Conservation (phyloP, 140 eudicot species). For the Oenanthe javanica region DNA sequence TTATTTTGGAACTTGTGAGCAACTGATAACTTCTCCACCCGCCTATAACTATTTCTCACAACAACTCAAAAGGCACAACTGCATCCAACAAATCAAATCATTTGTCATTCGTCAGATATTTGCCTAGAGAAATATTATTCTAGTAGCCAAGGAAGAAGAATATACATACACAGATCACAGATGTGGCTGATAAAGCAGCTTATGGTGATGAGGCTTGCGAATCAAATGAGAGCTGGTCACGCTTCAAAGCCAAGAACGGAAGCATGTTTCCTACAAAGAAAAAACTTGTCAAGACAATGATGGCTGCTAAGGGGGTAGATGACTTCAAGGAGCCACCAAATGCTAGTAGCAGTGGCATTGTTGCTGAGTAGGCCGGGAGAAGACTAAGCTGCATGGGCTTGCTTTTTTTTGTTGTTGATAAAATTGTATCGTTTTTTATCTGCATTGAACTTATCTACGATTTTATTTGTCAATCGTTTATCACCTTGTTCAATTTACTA, state of each 20-base stretch:
- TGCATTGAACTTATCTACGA: too few relatives aligned
- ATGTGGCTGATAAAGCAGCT: background rate
- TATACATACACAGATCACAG: background rate
- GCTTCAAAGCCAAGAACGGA: conserved; percentile 9
- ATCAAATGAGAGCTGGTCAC: background rate
- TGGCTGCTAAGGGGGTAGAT: background rate
- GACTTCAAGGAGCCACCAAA: too few relatives aligned
- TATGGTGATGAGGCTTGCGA: background rate
- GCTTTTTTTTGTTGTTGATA: too few relatives aligned
- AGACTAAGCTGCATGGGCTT: too few relatives aligned
- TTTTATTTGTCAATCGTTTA: too few relatives aligned
- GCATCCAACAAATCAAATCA: background rate
- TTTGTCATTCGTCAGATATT: background rate
- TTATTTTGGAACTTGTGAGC: background rate
- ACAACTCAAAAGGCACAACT: background rate
- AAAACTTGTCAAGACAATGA: conserved; percentile 21
- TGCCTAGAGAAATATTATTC: background rate
- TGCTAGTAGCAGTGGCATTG: too few relatives aligned
- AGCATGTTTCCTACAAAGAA: conserved; percentile 23
- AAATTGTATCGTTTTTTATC: too few relatives aligned
- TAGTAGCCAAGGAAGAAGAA: background rate
- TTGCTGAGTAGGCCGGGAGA: too few relatives aligned
- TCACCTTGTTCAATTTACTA: too few relatives aligned
- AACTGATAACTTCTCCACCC: background rate
- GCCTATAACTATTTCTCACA: background rate